Base-by-base conservation (phyloP, 495 filamentous ascomycete genomes). In the Penicillium macrosclerotiorum region DNA sequence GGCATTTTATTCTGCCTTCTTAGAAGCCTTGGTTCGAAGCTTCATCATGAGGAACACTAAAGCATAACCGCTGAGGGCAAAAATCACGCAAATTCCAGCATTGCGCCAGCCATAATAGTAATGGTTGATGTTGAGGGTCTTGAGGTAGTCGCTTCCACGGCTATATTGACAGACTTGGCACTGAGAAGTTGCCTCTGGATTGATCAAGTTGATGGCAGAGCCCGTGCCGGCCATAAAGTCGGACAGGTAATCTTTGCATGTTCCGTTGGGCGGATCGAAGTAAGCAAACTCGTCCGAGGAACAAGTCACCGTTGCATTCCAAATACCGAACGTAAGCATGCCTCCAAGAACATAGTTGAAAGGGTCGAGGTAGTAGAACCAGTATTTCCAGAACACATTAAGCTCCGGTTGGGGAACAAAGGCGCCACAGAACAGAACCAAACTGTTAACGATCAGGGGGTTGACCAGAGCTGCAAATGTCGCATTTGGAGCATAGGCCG, bases 321-420 rank as follows among this genome's bases (percentile, higher is more conserved):
- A 82, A 12, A 84, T 64, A 4, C 63, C 73, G 7, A 74, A 74
- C 0, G 77, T 71, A 27, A 87, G 47, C 65, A 87, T 73, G 31
- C 72, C 73, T 37, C 69, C 71, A 35, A 88, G 77, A 9, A 85
- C 61, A 47, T 89, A 88, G 14, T 80, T 84, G 55, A 88, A 79
- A 5, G 85, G 84, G 29, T 81, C 81, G 46, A 86, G 64, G 41
- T 75, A 81, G 62, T 88, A 88, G 47, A 85, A 83, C 85, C 85
- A 89, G 75, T 88, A 89, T 13, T 76, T 65, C 43, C 83, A 85
- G 41, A 86, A 73, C 4, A 62, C 74, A 19, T 72, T 64, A n/a
- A 85, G 82, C 37, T 67, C 60, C 5, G 40, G 33, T 26, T 69
- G 62, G 0, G 37, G 37, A 4, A 39, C 22, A 3, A 39, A 2